Base-by-base conservation (phyloP, 1,139 yeast species). In the Kurtzmaniella quercitrusa region DNA sequence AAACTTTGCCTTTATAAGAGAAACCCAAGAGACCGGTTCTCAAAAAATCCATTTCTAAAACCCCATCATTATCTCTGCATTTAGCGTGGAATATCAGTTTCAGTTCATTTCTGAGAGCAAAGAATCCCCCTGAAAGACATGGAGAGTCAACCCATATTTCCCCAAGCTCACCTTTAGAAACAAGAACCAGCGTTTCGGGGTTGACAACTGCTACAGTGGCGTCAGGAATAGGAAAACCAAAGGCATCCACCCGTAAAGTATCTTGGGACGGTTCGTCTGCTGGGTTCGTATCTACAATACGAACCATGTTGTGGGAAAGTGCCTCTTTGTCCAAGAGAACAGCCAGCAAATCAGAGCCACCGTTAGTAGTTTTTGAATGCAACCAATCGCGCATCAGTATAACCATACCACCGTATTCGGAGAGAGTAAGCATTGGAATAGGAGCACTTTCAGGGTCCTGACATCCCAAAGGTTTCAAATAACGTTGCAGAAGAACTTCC, bases 321-420 rank as follows among this genome's bases (percentile, higher is more conserved):
- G 91, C 87, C 40, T 84, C 88, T 48, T 86, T 87, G 53, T 89
- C 96, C 14, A 94, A 78, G 35, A 84, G 68, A 1, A 91, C 80
- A 42, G 91, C 93, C 2, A 88, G 75, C 9, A 86, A 63, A 7
- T 66, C 57, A 15, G 58, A 51, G 6, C 56, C 57, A n/a, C 66
- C 72, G 8, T 64, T 72, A 18, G 38, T 22, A 20, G 40, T 40
- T 43, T 14, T 12, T 45, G 43, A 21, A 39, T 47, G 89, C 11
- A 89, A 66, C 93, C 96, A 91, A 59, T 93, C 99, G 50, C 95
- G 74, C 74, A 89, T 76, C 0, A 97, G 82, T 16, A 93, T 82
- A 4, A 91, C 93, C 82, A 93, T 88, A 2, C 99, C 99, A 28
- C 98, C 98, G 56, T 89, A 95, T 56, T 93, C 98, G 50, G 88